These are phyloP conservation scores for Thalassia testudinum DNA, from an alignment of 116 monocot species.

Conservation along the genomic window DNA sequence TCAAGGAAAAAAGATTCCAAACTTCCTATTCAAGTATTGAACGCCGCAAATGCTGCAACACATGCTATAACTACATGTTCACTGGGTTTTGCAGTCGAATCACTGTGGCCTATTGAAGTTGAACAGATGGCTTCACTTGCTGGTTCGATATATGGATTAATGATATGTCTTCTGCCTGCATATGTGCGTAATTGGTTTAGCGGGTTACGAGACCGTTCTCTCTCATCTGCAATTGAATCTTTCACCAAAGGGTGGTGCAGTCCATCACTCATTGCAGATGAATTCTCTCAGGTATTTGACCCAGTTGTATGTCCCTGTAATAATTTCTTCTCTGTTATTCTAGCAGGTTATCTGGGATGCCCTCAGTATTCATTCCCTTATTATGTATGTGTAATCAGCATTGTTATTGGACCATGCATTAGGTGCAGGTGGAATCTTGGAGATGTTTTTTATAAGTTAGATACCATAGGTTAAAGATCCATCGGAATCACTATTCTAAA, in stretches of 20 bases:
- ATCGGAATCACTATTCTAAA: too few species aligned
- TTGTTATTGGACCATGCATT: too few species aligned
- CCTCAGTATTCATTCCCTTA: too few species aligned
- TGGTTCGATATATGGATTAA: constrained; percentile 82
- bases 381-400: too few species aligned
- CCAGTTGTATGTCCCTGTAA: too few species aligned
- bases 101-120: constrained; percentile 60
- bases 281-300: constrained; percentile 71
- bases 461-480: too few species aligned
- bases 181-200: constrained; percentile 93
- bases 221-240: constrained; percentile 60
- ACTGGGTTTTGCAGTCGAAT: constrained; percentile 34
- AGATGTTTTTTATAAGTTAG: too few species aligned
- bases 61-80: constrained; percentile 40
- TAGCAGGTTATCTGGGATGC: too few species aligned
- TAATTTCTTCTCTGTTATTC: too few species aligned
- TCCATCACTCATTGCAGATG: constrained; percentile 70
- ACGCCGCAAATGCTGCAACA: constrained; percentile 64
- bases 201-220: constrained; percentile 66
- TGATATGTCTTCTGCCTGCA: constrained; percentile 80
- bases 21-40: constrained; percentile 44
- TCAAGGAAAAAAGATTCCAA: constrained; percentile 60
- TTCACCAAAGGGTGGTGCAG: constrained; percentile 92
- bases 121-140: constrained; percentile 77
- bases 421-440: too few species aligned